Base-by-base conservation (phyloP, 257 asterid species). In the Jacaranda mimosifolia region DNA sequence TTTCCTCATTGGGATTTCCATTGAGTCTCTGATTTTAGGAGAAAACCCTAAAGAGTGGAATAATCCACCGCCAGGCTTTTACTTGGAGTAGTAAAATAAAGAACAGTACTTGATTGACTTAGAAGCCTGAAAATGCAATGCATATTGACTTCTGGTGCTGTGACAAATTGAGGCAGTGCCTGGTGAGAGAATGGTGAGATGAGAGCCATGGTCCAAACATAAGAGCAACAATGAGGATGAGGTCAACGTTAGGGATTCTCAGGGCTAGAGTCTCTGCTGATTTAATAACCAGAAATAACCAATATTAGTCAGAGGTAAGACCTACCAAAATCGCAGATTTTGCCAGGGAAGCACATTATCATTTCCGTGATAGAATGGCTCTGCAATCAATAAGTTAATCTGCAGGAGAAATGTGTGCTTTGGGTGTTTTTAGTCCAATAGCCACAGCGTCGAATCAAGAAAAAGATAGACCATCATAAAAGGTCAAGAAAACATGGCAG, bases 261-360 rank as follows among this genome's bases (percentile, higher is more conserved):
- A 15, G 49, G 40, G 57, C 39, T 53, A 68, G 43, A 64, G 60
- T 15, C 26, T 10, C 19, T 32, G 65, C 65, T 42, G 35, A 55
- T 70, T 63, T 38, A 42, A 39, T 45, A 60, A 71, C 18, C 49
- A 68, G 40, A 7, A 71, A 70, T 17, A 14, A 15, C 64, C 43
- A 66, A 74, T 56, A 55, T 7, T 65, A 18, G 56, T 32, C 64
- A 67, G 18, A 79, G 12, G 66, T 32, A 57, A 74, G 35, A 80
- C 84, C 78, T 81, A 95, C 99, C 99, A 95, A 80, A 95, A 95
- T 46, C 98, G 91, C 80, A 95, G 85, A 79, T 86, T 89, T 78
- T 93, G 92, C 99, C 99, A 95, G 67, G 99, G 99, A 72, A 93
- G 97, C 71, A 73, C 76, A 82, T 80, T 81, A 39, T 89, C 94